Evolutionary conservation across 805 yeast species (phyloP), one percentile per base, ranked within the genome.

Genomic region (Cyberlindnera mrakii): DNA sequence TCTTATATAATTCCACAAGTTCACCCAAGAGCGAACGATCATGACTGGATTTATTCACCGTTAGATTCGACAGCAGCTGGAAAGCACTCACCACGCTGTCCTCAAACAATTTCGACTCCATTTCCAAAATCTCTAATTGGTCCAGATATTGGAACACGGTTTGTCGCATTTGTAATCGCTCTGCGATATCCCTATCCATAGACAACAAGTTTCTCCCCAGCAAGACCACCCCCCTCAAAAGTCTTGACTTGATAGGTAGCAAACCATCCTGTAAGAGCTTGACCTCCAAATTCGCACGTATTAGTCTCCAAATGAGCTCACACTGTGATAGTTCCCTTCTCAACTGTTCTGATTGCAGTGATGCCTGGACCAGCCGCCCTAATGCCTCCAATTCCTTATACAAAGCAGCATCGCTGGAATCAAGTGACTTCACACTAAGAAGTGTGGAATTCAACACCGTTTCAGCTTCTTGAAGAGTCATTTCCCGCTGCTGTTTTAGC

Each of bases 191-290:
- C 27, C 63, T 59, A 32, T 63, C 61, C 31, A 58, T 49, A 1
- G 65, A 66, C 1, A 71, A 64, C 19, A 75, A 48, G 50, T 77
- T 78, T 46, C 84, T 59, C 25, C 69, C 59, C n/a, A 78, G 43
- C n/a, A 79, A 47, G 1, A 76, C 43, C 1, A 69, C 49, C 2
- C 80, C 84, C 51, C 82, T 62, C 3, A 71, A 42, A 3, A 70
- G 47, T 35, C 82, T 59, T 6, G 61, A 45, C 8, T 52, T 45
- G 5, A 46, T 34, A 2, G 25, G 46, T 6, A 45, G 23, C 4
- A n/a, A 23, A 0, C 39, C 35, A 35, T 45, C 46, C 5, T n/a
- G 8, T 0, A 27, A 23, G 2, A 44, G 3, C 2, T 30, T 14
- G 4, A 30, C 13, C 6, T 52, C 48, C 8, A 63, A 9, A 14